Evolutionary conservation across 2,329 filamentous ascomycete genomes (phyloP), one percentile per base, ranked within the genome.

Genomic region (Claviceps africana): DNA sequence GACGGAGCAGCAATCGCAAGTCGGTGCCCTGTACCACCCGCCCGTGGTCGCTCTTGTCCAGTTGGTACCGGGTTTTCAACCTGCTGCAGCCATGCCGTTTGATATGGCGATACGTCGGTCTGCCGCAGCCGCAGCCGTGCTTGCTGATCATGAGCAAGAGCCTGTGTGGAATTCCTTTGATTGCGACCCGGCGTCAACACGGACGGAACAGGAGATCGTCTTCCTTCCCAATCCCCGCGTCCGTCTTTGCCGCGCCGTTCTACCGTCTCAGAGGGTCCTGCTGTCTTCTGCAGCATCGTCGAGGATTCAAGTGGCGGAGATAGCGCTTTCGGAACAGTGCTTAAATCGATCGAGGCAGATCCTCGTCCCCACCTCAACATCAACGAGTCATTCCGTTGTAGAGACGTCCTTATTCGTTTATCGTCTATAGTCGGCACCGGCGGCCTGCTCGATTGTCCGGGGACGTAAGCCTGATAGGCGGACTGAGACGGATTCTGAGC

Each of bases 361-460:
- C 53, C 52, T 9, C 59, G 53, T 19, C 58, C 61, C 10, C 51
- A 11, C 8, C 58, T 60, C 44, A 58, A 54, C 53, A 61, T 58
- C 17, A 65, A 49, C 0, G 60, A 60, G 0, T 51, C 58, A 2
- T 61, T 60, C 4, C 60, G 61, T 15, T 63, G 60, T 30, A 67
- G 52, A 3, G 61, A 60, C 35, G 50, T 45, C n/a, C 39, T 55
- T 43, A 22, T 54, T 51, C 19, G 54, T 42, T 35, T 60, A 25
- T 33, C 58, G 31, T 47, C 51, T n/a, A 48, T 44, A 9, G 40
- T 44, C 3, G 52, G 15, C n/a, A 47, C 10, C n/a, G 30, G 51
- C 22, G 47, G 17, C 28, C 42, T 19, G 21, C 22, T 28, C 13
- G 33, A 19, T 30, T 55, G 52, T 4, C 55, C 55, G 2, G 57